A percentile compares a stretch with the other conserved stretches of the same genome.
Conservation (phyloP, 2,329 filamentous ascomycete genomes). For the Dothiorella sarmentorum region DNA sequence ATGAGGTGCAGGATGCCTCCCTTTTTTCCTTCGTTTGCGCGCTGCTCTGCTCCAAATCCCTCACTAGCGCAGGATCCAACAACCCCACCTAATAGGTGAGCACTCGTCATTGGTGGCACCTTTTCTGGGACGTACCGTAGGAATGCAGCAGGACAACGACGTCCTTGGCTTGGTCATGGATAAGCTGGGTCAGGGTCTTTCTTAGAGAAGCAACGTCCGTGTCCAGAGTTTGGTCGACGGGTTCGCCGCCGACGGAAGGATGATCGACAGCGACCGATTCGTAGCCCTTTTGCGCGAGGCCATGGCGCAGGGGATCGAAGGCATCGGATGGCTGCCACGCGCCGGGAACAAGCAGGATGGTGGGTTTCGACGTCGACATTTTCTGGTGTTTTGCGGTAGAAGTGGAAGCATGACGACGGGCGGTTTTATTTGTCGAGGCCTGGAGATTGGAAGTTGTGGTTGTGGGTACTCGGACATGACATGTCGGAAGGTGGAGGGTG, state of each 20-base stretch:
- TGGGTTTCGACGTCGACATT: neutral
- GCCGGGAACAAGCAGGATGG: constrained; percentile 7
- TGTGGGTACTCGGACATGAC: too few relatives aligned
- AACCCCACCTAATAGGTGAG: constrained; percentile 7
- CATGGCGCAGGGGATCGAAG: constrained; percentile 1
- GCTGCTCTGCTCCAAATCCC: constrained; percentile 8
- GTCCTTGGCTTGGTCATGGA: constrained; percentile 2
- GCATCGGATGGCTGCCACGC: constrained; percentile 8
- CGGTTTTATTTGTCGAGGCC: too few relatives aligned
- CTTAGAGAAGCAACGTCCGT: neutral
- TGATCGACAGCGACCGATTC: constrained; percentile 10
- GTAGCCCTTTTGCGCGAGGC: constrained; percentile 3
- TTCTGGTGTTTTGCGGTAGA: neutral
- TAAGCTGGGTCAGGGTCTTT: neutral
- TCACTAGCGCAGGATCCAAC: constrained; percentile 15
- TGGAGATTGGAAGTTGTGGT: too few relatives aligned
- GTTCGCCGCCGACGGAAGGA: constrained; percentile 9
- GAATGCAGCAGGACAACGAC: constrained; percentile 13
- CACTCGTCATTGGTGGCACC: neutral
- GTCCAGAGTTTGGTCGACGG: constrained; percentile 2
- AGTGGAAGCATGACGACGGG: too few relatives aligned
- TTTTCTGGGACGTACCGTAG: neutral
- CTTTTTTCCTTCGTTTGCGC: neutral
- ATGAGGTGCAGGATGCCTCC: constrained; percentile 9
- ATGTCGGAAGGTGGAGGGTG: too few relatives aligned